Conservation (phyloP, 2,329 filamentous ascomycete genomes). For the Alternaria sp. region DNA sequence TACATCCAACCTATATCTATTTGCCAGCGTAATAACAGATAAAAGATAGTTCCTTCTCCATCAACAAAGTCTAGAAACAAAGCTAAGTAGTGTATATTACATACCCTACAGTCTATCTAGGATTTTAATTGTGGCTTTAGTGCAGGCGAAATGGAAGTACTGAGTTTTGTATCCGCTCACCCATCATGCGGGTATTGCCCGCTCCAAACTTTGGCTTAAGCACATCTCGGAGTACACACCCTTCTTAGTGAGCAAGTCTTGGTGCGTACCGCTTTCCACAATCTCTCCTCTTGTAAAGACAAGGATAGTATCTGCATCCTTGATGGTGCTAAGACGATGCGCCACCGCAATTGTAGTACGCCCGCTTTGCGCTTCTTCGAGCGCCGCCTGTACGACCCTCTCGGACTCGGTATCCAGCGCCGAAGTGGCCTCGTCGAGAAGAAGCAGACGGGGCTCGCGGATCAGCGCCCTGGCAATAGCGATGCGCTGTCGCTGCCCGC, state of each 20-base stretch:
- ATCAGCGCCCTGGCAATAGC: conserved; percentile 91
- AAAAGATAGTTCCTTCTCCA: too few relatives aligned
- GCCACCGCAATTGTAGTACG: conserved; percentile 95
- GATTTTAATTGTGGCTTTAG: neutral
- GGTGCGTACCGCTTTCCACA: conserved; percentile 76
- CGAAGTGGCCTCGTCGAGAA: conserved; percentile 50
- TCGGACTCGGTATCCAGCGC: conserved; percentile 59
- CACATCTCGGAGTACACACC: conserved; percentile 59
- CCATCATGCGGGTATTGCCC: conserved; percentile 30
- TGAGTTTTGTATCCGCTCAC: neutral
- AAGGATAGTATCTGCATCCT: conserved; percentile 92
- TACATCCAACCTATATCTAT: too few relatives aligned
- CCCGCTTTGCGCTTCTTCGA: conserved; percentile 83
- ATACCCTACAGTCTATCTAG: neutral
- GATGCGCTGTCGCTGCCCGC: conserved; percentile 93
- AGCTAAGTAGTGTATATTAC: neutral
- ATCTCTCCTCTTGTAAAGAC: conserved; percentile 89
- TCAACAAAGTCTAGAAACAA: neutral
- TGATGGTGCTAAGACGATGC: conserved; percentile 89
- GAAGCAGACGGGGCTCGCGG: conserved; percentile 84
- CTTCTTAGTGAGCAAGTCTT: conserved; percentile 49
- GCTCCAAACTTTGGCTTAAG: conserved; percentile 54
- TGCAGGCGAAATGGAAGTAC: neutral
- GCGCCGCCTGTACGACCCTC: conserved; percentile 79
- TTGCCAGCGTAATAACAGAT: too few relatives aligned